These are phyloP conservation scores for Aspergillus piperis DNA, from an alignment of 2,329 filamentous ascomycete genomes.

Conservation along the genomic window DNA sequence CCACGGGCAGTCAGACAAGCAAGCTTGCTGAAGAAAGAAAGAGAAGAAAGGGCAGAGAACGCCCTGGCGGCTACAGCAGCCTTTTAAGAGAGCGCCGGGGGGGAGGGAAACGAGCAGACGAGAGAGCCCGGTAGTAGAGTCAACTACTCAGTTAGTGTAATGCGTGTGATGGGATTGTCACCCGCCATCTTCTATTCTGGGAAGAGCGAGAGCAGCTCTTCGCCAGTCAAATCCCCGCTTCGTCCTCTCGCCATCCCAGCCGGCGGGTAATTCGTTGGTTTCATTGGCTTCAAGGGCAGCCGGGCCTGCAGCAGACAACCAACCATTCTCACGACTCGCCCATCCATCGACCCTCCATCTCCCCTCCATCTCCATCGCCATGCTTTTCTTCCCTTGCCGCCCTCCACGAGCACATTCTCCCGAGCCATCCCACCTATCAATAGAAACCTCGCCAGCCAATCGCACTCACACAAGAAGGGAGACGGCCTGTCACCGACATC, in stretches of 20 bases:
- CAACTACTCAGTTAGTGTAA: background rate
- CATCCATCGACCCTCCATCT: background rate
- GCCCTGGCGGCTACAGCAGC: constrained; percentile 21
- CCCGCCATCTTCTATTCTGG: background rate
- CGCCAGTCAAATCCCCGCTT: background rate
- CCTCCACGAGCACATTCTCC: background rate
- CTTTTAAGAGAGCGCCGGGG: constrained; percentile 16
- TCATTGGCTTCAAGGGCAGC: background rate
- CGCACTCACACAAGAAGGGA: background rate
- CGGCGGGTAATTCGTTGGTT: constrained; percentile 3
- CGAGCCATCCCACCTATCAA: background rate
- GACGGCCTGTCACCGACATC: background rate
- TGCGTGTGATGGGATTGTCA: background rate
- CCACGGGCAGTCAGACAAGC: constrained; percentile 47
- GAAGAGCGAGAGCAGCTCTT: background rate
- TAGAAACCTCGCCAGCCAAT: background rate
- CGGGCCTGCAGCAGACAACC: background rate
- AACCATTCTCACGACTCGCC: background rate
- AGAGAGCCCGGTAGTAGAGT: background rate
- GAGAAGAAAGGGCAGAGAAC: constrained; percentile 20
- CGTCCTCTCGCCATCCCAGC: background rate
- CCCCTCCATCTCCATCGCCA: background rate
- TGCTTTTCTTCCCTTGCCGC: constrained; percentile 2
- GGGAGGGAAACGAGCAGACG: background rate
- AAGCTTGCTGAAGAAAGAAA: constrained; percentile 65